These are phyloP conservation scores for Nyctanthes arbortristis DNA, from an alignment of 257 asterid species.

Conservation along the genomic window DNA sequence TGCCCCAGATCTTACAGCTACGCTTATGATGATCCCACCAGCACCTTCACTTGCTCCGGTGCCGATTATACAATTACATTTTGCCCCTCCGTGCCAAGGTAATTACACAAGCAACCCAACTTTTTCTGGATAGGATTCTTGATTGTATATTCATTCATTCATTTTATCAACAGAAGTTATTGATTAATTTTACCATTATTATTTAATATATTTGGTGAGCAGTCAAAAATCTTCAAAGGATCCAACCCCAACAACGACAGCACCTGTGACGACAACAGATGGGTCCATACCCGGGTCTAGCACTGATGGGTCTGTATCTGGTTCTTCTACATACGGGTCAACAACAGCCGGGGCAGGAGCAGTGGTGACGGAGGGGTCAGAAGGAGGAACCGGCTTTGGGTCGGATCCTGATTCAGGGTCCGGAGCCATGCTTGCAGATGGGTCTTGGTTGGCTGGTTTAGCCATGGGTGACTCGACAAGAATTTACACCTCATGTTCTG, in stretches of 20 bases:
- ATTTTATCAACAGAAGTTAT: not conserved
- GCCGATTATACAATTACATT: slow-evolving; percentile 86
- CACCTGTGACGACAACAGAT: slow-evolving; percentile 21
- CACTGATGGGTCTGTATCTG: slow-evolving; percentile 39
- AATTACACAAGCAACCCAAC: slow-evolving; percentile 8
- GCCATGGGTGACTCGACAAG: slow-evolving; percentile 78
- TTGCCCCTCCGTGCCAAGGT: slow-evolving; percentile 91
- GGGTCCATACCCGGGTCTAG: slow-evolving; percentile 43
- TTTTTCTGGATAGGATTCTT: not conserved
- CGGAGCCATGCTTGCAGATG: slow-evolving; percentile 54
- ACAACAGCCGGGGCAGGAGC: slow-evolving; percentile 36
- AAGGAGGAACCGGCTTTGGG: slow-evolving; percentile 34
- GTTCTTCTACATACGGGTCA: slow-evolving; percentile 31
- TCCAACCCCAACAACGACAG: slow-evolving; percentile 52
- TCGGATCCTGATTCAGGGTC: slow-evolving; percentile 45
- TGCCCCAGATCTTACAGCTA: slow-evolving; percentile 94
- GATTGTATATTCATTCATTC: not conserved
- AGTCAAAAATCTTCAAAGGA: slow-evolving; percentile 89
- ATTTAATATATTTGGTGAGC: slow-evolving; percentile 28
- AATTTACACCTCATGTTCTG: slow-evolving; percentile 29
- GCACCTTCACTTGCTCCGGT: slow-evolving; percentile 89
- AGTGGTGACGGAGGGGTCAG: slow-evolving; percentile 33
- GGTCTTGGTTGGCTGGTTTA: slow-evolving; percentile 86
- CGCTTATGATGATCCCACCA: slow-evolving; percentile 94
- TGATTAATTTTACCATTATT: not conserved